phyloP scores from a whole-genome alignment of 176 grass and related monocot genomes.

The Zoysia japonica region DNA sequence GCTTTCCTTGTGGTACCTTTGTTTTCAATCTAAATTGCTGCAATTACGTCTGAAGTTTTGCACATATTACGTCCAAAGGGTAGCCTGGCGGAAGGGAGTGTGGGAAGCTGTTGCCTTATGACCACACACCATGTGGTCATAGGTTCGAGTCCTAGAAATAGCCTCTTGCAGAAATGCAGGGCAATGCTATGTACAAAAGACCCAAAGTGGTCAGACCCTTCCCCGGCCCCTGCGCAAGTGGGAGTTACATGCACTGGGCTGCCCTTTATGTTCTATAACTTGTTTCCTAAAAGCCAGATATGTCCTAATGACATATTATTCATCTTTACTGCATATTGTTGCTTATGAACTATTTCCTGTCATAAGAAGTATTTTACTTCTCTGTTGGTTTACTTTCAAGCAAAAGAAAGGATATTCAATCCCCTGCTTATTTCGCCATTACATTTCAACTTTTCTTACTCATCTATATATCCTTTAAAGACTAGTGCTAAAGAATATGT shows the following conservation, averaged over 20 bases:
- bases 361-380: neutral
- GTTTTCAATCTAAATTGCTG: conserved; percentile 1
- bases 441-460: conserved; percentile 19
- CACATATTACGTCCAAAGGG: neutral
- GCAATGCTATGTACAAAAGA: no score
- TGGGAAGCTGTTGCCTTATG: no score
- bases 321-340: neutral
- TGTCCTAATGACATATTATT: conserved; percentile 4
- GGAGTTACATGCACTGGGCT: no score
- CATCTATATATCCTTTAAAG: conserved; percentile 37
- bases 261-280: neutral
- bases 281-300: neutral
- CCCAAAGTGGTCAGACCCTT: no score
- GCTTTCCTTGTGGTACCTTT: neutral
- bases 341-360: conserved; percentile 24
- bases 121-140: no score
- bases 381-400: conserved; percentile 2
- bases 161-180: no score
- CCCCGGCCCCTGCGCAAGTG: no score
- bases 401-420: neutral
- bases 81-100: no score
- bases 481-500: conserved; percentile 26
- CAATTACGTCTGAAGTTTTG: conserved; percentile 21
- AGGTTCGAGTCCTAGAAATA: no score
- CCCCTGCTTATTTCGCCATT: neutral